Evolutionary conservation across 1,284 basidiomycete species (phyloP), one percentile per base, ranked within the genome.

Genomic region (Xerocomus nothofagi): DNA sequence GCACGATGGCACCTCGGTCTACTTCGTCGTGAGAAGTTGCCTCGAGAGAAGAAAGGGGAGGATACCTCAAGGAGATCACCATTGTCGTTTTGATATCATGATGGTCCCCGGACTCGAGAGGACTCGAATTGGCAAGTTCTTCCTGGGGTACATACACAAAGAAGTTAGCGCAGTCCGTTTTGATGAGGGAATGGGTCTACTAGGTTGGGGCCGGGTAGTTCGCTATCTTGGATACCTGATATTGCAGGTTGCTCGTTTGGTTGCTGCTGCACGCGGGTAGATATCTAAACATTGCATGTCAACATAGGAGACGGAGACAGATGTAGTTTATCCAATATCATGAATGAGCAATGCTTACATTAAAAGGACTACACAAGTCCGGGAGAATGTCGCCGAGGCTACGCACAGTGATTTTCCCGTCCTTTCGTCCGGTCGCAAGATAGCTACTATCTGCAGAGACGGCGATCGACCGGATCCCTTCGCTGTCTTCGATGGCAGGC

Each of bases 321-420:
- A 30, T 30, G 29, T 6, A 6, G 30, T 4, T 31, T n/a, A n/a
- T 31, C 3, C 3, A 18, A 39, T 12, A 21, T 18, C 1, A 3
- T 7, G 20, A 42, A 38, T 12, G 3, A 6, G 21, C 14, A 40
- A 36, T 21, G 15, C 44, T 17, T 21, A 46, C 46, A 18, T 18
- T 10, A n/a, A 49, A 38, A 3, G 47, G 27, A 9, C 23, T 34
- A 9, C 26, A 49, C 7, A 15, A 27, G 7, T 39, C 34, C 3
- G 33, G 47, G 15, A 49, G 29, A 21, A 49, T 15, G 9, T n/a
- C 2, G 3, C n/a, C 7, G 14, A 50, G 48, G 2, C 34, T 17
- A n/a, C 17, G 49, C 14, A 49, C 4, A 2, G n/a, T 21, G 7
- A 42, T 18, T n/a, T n/a, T n/a, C n/a, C n/a, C n/a, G n/a, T n/a